Evolutionary conservation across 768 basidiomycete species (phyloP).

Genomic region (Podaxis pistillaris): DNA sequence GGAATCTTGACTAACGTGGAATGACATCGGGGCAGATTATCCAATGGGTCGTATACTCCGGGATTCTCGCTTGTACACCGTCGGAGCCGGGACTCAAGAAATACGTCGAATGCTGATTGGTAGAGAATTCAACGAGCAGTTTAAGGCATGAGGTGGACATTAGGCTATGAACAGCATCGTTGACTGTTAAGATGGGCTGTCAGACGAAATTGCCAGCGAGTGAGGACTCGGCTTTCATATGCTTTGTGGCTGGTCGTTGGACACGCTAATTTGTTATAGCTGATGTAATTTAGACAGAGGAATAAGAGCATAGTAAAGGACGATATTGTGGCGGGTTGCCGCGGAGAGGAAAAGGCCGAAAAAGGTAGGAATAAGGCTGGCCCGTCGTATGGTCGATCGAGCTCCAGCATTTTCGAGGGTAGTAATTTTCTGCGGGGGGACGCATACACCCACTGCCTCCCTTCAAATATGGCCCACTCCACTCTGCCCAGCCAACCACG

Average conservation of each 20-base stretch:
- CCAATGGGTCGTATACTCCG: conserved; percentile 85
- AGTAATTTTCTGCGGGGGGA: conserved; percentile 5
- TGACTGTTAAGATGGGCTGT: conserved; percentile 5
- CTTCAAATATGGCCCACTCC: conserved; percentile 10
- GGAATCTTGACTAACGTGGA: conserved; percentile 9
- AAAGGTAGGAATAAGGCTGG: conserved; percentile 10
- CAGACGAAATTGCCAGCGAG: conserved; percentile 10
- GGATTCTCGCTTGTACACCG: conserved; percentile 86
- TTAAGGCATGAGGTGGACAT: conserved; percentile 26
- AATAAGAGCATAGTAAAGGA: conserved; percentile 8
- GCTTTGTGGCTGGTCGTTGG: conserved; percentile 5
- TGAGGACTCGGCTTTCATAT: conserved; percentile 15
- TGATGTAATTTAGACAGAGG: conserved; percentile 11
- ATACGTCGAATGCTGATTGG: conserved; percentile 94
- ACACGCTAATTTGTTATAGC: conserved; percentile 10
- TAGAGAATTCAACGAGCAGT: conserved; percentile 83
- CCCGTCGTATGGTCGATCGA: conserved; percentile 12
- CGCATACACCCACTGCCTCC: not conserved
- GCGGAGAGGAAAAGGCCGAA: conserved; percentile 11
- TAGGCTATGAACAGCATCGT: conserved; percentile 1
- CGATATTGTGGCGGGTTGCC: conserved; percentile 9
- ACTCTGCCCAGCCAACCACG: not conserved
- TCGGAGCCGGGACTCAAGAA: conserved; percentile 97
- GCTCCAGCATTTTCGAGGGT: conserved; percentile 10
- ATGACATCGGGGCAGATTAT: conserved; percentile 57